Conservation (phyloP, 2,329 filamentous ascomycete genomes). For the Fusarium avenaceum region DNA sequence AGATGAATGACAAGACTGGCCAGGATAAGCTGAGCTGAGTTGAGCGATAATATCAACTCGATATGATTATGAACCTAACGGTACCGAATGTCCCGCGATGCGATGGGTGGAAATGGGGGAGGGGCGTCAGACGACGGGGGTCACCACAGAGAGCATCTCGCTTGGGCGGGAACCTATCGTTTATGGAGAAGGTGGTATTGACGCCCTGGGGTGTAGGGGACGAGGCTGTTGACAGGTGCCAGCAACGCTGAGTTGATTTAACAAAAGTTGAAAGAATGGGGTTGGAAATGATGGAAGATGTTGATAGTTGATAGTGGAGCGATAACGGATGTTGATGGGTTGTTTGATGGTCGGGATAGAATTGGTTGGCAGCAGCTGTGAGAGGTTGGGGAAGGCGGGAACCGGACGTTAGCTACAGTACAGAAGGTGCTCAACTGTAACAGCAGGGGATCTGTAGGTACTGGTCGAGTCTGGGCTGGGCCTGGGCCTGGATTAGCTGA, state of each 20-base stretch:
- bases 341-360: slow-evolving; percentile 17
- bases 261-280: slow-evolving; percentile 6
- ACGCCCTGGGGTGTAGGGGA: slow-evolving; percentile 3
- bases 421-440: slow-evolving; percentile 20
- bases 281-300: slow-evolving; percentile 2
- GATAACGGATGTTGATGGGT: slow-evolving; percentile 29
- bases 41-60: slow-evolving; percentile 41
- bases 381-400: slow-evolving; percentile 32
- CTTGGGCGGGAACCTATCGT: slow-evolving; percentile 28
- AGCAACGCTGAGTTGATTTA: not conserved
- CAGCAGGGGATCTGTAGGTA: slow-evolving; percentile 4
- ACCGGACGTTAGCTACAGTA: not conserved
- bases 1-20: not conserved
- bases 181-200: slow-evolving; percentile 28
- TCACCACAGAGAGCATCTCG: slow-evolving; percentile 48
- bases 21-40: not conserved
- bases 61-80: slow-evolving; percentile 17
- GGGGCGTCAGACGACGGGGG: slow-evolving; percentile 49
- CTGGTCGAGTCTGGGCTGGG: not conserved
- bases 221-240: not conserved
- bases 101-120: slow-evolving; percentile 32
- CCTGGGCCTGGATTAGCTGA: slow-evolving; percentile 22
- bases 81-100: slow-evolving; percentile 44
- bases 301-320: slow-evolving; percentile 28
- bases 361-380: not conserved